phyloP scores from a whole-genome alignment of 139 green algal species.

The Ettlia oleoabundans region DNA sequence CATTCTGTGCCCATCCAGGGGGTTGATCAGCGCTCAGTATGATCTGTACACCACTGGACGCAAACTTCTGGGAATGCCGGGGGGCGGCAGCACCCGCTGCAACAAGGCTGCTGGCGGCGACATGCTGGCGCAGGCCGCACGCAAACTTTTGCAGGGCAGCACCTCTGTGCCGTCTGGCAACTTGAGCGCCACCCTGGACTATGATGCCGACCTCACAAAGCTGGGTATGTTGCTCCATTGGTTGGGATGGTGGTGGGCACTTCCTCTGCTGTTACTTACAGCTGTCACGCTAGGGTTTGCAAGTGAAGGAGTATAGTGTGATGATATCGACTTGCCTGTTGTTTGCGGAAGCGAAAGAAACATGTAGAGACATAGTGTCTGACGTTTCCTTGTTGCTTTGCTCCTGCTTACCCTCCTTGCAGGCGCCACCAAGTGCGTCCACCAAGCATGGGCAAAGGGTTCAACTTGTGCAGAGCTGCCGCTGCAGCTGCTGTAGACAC shows the following conservation, averaged over 20 bases:
- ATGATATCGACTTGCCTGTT: no score
- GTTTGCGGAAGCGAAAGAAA: no score
- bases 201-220: conserved; percentile 32
- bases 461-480: no score
- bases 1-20: no score
- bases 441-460: background rate
- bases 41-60: conserved; percentile 10
- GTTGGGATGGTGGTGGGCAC: no score
- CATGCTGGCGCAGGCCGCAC: background rate
- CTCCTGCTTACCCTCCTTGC: background rate
- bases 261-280: no score
- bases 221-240: no score
- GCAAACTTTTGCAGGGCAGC: conserved; percentile 25
- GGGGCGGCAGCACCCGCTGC: background rate
- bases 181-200: background rate
- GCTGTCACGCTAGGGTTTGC: no score
- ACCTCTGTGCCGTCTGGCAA: background rate
- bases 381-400: no score
- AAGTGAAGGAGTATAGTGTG: no score
- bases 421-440: background rate
- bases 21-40: conserved; percentile 46
- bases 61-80: background rate
- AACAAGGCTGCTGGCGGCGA: background rate
- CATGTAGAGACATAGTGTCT: no score
- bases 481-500: no score